Evolutionary conservation across 2,329 filamentous ascomycete species (phyloP), one percentile per base, ranked within the genome.

Genomic region (Ophiostoma australiae): DNA sequence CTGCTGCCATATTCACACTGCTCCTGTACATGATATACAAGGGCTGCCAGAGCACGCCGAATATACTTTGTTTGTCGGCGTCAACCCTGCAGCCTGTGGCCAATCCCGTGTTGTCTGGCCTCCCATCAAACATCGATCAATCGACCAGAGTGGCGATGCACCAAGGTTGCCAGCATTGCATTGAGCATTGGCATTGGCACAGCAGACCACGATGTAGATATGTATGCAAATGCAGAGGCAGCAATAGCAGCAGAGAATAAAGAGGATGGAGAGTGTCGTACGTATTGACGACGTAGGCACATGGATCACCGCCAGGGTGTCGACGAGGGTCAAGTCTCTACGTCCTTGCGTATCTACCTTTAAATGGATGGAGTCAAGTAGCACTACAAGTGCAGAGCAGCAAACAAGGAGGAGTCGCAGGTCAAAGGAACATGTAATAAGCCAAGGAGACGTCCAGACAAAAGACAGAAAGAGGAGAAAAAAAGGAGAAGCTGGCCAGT

Each of bases 121-220:
- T 74, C 73, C 74, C 76, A 77, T 79, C 78, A 79, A 79, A 79
- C 78, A 75, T 72, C 71, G 73, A 73, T 75, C 75, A 74, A 74
- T 74, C 76, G 71, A 44, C 41, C 10, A 74, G 73, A 41, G 52
- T 58, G 52, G 52, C 52, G 52, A 58, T 58, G 52, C 58, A 63
- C 13, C 58, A 63, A 33, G 58, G 27, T 63, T 31, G 11, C 27
- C 15, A 17, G 52, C 23, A 23, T 58, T 58, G n/a, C 52, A n/a
- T 55, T 55, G 3, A 44, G 48, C 48, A 23, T 55, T 61, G 11
- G 55, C 55, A 63, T 63, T 63, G 23, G 52, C 52, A 58, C 31
- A 20, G 44, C 17, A 48, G 44, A 48, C 44, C 44, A 48, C 41
- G 41, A 13, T 20, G 15, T 44, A 44, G 37, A 39, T 17, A 41